Evolutionary conservation across 768 basidiomycete species (phyloP).

Genomic region (Symmetrospora coprosmae): DNA sequence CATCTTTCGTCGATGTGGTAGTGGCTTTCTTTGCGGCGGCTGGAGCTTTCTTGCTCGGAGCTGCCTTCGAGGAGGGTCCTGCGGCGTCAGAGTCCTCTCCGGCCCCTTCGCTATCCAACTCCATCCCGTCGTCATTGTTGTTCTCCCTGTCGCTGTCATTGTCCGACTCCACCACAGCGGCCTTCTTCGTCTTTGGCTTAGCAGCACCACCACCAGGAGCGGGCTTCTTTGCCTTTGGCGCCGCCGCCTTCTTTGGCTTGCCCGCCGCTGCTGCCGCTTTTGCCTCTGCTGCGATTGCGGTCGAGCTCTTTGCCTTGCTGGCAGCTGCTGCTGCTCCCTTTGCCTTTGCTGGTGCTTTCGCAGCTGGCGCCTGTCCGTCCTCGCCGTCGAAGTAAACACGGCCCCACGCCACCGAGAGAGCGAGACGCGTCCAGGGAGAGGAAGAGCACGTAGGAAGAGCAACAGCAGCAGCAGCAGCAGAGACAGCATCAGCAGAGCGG

Average conservation of each 20-base stretch:
- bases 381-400: no score
- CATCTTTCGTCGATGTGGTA: constrained; percentile 46
- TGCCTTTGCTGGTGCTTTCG: constrained; percentile 43
- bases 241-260: constrained; percentile 28
- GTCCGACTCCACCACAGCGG: not conserved
- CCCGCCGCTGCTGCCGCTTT: constrained; percentile 25
- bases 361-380: constrained; percentile 40
- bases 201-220: constrained; percentile 28
- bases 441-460: no score
- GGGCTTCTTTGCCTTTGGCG: constrained; percentile 45
- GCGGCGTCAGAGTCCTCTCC: not conserved
- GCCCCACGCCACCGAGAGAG: no score
- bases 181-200: constrained; percentile 29
- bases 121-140: not conserved
- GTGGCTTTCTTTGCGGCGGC: constrained; percentile 46
- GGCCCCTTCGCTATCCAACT: not conserved
- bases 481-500: not conserved
- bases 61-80: constrained; percentile 59
- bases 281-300: constrained; percentile 41
- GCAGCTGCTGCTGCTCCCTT: constrained; percentile 38
- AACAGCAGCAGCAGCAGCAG: no score
- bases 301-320: constrained; percentile 39
- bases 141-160: constrained; percentile 8
- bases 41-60: constrained; percentile 26
- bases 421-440: no score